Evolutionary conservation across 306 rosid species (phyloP).

Genomic region (Cucurbita moschata): DNA sequence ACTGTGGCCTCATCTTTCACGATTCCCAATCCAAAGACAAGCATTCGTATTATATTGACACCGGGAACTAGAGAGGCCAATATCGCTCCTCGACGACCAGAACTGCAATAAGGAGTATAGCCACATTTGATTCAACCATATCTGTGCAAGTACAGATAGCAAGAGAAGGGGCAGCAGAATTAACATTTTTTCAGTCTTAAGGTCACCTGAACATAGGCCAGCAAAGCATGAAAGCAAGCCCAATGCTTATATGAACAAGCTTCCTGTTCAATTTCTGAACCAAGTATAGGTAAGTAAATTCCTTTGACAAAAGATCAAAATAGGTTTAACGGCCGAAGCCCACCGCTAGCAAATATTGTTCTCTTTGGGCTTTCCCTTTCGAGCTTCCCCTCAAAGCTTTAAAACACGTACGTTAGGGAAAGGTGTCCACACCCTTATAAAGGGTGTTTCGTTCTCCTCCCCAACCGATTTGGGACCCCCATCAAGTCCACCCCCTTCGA

Average conservation of each 20-base stretch:
- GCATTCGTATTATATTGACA: slow-evolving; percentile 59
- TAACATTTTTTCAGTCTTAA: slow-evolving; percentile 1
- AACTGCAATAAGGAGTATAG: slow-evolving; percentile 26
- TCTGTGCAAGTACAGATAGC: background rate
- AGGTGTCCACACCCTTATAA: too few species aligned
- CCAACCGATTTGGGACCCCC: too few species aligned
- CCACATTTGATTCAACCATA: slow-evolving; percentile 10
- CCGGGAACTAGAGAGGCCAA: slow-evolving; percentile 65
- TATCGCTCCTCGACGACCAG: slow-evolving; percentile 27
- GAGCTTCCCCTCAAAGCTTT: too few species aligned
- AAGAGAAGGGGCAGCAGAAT: background rate
- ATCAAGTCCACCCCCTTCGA: too few species aligned
- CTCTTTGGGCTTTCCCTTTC: too few species aligned
- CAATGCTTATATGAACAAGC: slow-evolving; percentile 78
- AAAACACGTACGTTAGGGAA: too few species aligned
- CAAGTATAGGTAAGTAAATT: slow-evolving; percentile 5
- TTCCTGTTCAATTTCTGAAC: slow-evolving; percentile 83
- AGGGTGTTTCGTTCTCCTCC: too few species aligned
- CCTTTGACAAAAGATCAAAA: background rate
- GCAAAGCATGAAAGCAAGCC: slow-evolving; percentile 77
- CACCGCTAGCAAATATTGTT: too few species aligned
- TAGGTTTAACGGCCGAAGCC: background rate
- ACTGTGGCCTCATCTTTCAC: slow-evolving; percentile 77
- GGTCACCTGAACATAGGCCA: slow-evolving; percentile 90
- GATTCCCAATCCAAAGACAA: slow-evolving; percentile 63